These are phyloP conservation scores for Buddleja alternifolia DNA, from an alignment of 257 asterid species.

Conservation along the genomic window DNA sequence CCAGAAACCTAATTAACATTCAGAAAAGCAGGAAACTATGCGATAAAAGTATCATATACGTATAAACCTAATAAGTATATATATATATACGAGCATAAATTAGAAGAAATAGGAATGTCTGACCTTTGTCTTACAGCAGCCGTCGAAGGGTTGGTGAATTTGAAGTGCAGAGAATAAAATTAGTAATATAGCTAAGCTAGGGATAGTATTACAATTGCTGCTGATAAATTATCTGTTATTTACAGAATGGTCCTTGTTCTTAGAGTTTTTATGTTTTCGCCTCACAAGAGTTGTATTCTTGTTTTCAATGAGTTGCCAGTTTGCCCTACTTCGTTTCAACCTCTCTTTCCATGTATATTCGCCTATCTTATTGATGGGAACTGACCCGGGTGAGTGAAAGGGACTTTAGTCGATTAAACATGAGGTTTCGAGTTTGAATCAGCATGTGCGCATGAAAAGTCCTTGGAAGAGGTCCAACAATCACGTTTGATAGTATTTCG, in stretches of 20 bases:
- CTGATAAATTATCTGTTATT: neutral
- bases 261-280: neutral
- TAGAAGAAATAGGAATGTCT: neutral
- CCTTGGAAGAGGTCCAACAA: too few relatives aligned
- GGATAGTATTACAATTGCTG: neutral
- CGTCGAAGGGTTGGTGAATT: slow-evolving; percentile 22
- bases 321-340: neutral
- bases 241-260: neutral
- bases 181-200: slow-evolving; percentile 10
- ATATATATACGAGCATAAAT: too few relatives aligned
- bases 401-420: too few relatives aligned
- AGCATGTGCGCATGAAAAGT: too few relatives aligned
- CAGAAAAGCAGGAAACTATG: neutral
- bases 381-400: too few relatives aligned
- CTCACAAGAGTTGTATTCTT: neutral
- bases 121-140: slow-evolving; percentile 22
- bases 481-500: too few relatives aligned
- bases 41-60: neutral
- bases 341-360: too few relatives aligned
- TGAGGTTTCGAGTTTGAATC: too few relatives aligned
- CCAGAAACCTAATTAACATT: neutral
- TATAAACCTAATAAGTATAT: too few relatives aligned
- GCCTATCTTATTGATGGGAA: too few relatives aligned
- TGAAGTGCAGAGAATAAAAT: slow-evolving; percentile 6
- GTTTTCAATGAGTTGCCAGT: neutral